A percentile compares a stretch with the other conserved stretches of the same genome.
phyloP scores from a whole-genome alignment of 2,329 filamentous ascomycete species.

The Tothia fuscella region DNA sequence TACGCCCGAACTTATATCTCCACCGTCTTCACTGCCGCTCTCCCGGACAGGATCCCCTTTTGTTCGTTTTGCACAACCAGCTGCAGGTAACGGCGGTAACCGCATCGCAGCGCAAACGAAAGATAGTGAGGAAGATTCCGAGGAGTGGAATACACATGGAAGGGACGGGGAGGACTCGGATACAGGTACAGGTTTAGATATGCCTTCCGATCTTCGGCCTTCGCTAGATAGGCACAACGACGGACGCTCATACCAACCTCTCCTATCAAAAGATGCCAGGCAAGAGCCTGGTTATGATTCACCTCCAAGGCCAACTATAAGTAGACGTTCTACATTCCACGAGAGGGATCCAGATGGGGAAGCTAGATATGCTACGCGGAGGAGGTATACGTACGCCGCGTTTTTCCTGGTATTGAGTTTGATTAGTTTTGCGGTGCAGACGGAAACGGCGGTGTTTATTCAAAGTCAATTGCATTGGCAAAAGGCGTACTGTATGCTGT shows the following conservation, averaged over 20 bases:
- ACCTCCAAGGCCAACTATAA: constrained; percentile 26
- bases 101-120: background rate
- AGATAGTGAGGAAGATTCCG: background rate
- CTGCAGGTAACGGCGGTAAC: background rate
- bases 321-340: constrained; percentile 56
- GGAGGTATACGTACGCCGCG: constrained; percentile 76
- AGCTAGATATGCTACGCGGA: constrained; percentile 54
- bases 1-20: constrained; percentile 3
- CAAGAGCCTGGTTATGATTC: constrained; percentile 27
- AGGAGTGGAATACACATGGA: constrained; percentile 1
- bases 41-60: background rate
- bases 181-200: constrained; percentile 18
- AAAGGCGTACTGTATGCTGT: constrained; percentile 99
- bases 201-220: constrained; percentile 38
- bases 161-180: constrained; percentile 5
- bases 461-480: constrained; percentile 87
- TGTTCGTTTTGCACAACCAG: background rate
- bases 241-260: constrained; percentile 37
- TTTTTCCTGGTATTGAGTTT: constrained; percentile 75
- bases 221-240: constrained; percentile 23
- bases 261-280: constrained; percentile 34
- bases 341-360: constrained; percentile 62
- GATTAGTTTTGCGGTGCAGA: constrained; percentile 84
- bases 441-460: constrained; percentile 89
- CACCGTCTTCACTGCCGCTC: constrained; percentile 4